Base-by-base conservation (phyloP, 2,329 filamentous ascomycete species). In the Claviceps sp. region DNA sequence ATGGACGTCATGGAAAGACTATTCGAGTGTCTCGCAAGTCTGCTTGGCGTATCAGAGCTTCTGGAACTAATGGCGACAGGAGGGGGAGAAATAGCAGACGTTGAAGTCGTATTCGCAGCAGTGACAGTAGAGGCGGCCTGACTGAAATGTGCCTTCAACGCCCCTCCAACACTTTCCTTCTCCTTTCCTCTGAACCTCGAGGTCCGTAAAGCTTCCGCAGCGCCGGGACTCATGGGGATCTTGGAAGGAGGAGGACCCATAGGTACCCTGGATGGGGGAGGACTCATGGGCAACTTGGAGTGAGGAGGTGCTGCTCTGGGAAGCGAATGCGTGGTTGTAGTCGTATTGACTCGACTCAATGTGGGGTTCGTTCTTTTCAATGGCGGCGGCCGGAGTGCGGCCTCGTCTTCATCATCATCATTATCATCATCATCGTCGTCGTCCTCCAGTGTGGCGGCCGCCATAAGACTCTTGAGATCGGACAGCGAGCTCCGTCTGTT, bases 401-500 rank as follows among this genome's bases (percentile, higher is more conserved):
- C 30, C 30, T 34, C 30, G 26, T 30, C 26, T 30, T 30, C 26
- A 30, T 30, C 26, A 30, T 30, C 26, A 30, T 66, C 51, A 20
- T 49, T 63, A 30, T 65, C 58, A 1, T 68, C 13, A 14, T 43
- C 20, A 5, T 11, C 18, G 2, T 18, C 13, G 22, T 46, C 44
- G 14, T 46, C 44, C 13, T 46, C 64, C 24, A 84, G 66, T 11
- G 72, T 76, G 8, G 82, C 74, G 52, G 79, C 75, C 42, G 75
- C 77, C 68, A 91, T 82, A 18, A 87, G 71, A 52, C 72, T 76
- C 58, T 82, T 85, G 47, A 97, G 74, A 65, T 97, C 91, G 4
- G 90, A 95, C 43, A 97, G 71, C 26, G 90, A 96, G 69, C 90
- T 96, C 63, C 91, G 83, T 52, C 91, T 79, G 72, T 95, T 96